Evolutionary conservation across 2,329 filamentous ascomycete species (phyloP).

Genomic region (Plenodomus tracheiphilus): DNA sequence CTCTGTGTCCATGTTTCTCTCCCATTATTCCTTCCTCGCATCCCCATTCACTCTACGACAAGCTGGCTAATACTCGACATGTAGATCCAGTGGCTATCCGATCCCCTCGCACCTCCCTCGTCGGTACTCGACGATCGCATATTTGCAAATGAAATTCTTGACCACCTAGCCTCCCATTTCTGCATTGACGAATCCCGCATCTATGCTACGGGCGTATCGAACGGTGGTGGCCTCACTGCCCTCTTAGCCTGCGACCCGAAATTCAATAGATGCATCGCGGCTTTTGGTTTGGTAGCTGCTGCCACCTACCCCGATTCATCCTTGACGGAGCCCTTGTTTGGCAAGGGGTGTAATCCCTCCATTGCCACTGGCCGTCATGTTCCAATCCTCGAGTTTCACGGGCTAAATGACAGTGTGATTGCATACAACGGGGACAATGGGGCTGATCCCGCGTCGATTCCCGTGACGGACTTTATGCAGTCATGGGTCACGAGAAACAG

Average conservation of each 20-base stretch:
- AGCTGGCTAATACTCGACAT: background rate
- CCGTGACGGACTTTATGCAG: slow-evolving; percentile 16
- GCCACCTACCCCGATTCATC: slow-evolving; percentile 46
- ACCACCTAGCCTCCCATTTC: slow-evolving; percentile 41
- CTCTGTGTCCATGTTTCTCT: background rate
- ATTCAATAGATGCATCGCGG: slow-evolving; percentile 48
- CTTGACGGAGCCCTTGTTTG: slow-evolving; percentile 23
- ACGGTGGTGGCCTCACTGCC: slow-evolving; percentile 57
- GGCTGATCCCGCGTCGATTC: slow-evolving; percentile 16
- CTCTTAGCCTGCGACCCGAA: slow-evolving; percentile 50
- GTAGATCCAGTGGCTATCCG: slow-evolving; percentile 47
- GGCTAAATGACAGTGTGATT: slow-evolving; percentile 22
- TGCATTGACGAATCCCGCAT: slow-evolving; percentile 51
- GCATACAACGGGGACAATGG: slow-evolving; percentile 26
- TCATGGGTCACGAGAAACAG: slow-evolving; percentile 13
- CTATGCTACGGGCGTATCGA: slow-evolving; percentile 56
- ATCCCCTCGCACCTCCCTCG: slow-evolving; percentile 38
- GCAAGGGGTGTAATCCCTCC: slow-evolving; percentile 9
- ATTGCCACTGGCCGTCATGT: slow-evolving; percentile 4
- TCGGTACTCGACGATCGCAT: slow-evolving; percentile 47
- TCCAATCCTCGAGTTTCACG: slow-evolving; percentile 27
- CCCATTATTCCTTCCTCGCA: background rate
- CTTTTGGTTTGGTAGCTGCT: slow-evolving; percentile 52
- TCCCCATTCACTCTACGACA: no score
- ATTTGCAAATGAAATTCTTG: slow-evolving; percentile 49